phyloP scores from a whole-genome alignment of 495 filamentous ascomycete species.

The Talaromyces ruber region DNA sequence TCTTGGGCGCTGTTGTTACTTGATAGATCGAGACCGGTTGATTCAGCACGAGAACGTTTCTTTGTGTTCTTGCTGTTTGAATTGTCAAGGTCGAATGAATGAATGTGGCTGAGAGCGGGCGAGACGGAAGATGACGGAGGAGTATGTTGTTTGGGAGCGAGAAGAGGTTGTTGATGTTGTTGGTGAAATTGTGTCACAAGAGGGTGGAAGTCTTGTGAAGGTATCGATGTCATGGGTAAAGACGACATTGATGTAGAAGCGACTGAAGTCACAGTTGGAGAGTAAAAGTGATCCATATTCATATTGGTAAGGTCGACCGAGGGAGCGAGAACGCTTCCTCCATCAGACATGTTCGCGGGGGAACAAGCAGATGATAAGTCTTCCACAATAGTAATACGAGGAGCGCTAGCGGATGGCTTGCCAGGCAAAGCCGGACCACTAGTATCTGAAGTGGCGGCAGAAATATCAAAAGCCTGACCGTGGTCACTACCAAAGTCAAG shows the following conservation, averaged over 20 bases:
- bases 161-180: constrained; percentile 1
- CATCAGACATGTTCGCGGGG: neutral
- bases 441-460: neutral
- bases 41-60: constrained; percentile 5
- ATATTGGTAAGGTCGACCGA: constrained; percentile 1
- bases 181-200: neutral
- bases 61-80: neutral
- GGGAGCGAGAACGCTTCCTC: neutral
- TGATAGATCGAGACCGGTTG: neutral
- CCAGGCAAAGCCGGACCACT: neutral
- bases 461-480: neutral
- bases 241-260: neutral
- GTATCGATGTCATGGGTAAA: neutral
- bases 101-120: neutral
- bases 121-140: neutral
- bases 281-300: constrained; percentile 2
- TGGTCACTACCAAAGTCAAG: constrained; percentile 1
- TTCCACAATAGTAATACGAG: constrained; percentile 1
- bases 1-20: constrained; percentile 7
- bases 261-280: neutral
- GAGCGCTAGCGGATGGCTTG: neutral
- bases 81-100: neutral
- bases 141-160: constrained; percentile 5
- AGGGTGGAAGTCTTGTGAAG: neutral
- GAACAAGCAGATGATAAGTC: neutral